Evolutionary conservation across 768 basidiomycete species (phyloP).

Genomic region (Tremella yokohamensis): DNA sequence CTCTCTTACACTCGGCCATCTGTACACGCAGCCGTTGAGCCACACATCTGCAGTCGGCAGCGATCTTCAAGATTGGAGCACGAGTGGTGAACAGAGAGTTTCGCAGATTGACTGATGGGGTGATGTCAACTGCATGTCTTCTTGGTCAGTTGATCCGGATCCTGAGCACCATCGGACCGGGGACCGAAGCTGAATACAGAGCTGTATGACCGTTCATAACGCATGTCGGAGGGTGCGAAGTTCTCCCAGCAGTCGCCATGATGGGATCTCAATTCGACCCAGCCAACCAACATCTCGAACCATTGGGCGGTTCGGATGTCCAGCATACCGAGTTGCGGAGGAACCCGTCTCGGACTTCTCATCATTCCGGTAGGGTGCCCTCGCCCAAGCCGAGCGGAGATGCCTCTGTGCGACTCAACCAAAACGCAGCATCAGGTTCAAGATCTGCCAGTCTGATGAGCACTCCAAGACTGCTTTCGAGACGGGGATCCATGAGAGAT

Average conservation of each 20-base stretch:
- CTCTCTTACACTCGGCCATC: no score
- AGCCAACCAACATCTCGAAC: background rate
- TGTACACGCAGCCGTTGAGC: no score
- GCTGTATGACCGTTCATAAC: background rate
- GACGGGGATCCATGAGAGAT: slow-evolving; percentile 18
- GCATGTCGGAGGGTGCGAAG: background rate
- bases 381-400: background rate
- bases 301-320: background rate
- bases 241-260: background rate
- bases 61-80: no score
- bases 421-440: slow-evolving; percentile 8
- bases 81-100: no score
- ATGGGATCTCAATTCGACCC: background rate
- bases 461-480: slow-evolving; percentile 21
- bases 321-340: background rate
- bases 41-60: no score
- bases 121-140: no score
- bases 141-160: no score
- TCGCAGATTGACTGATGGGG: no score
- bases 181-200: no score
- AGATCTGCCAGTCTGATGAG: slow-evolving; percentile 13
- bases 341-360: background rate
- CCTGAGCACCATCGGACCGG: no score
- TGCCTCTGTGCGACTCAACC: background rate
- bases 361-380: slow-evolving; percentile 6